These are phyloP conservation scores for Auricularia sp. DNA, from an alignment of 768 basidiomycete genomes.

Conservation along the genomic window DNA sequence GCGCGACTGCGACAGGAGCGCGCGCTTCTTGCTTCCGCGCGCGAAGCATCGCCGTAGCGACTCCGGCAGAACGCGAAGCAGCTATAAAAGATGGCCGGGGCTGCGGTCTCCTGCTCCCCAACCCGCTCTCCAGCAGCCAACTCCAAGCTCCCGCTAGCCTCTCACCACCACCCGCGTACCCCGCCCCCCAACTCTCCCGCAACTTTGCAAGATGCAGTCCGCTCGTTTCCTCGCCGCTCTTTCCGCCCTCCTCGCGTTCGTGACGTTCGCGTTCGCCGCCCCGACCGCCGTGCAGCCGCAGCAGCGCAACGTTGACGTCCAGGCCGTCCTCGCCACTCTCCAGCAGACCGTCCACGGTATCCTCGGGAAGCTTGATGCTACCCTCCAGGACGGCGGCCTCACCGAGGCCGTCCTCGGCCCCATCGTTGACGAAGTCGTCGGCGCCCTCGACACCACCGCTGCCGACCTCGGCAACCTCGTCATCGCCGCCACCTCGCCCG, in stretches of 20 bases:
- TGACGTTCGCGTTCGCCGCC: neutral
- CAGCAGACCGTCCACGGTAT: neutral
- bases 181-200: neutral
- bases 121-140: neutral
- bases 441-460: neutral
- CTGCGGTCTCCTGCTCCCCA: neutral
- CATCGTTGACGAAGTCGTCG: neutral
- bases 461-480: constrained; percentile 1
- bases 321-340: neutral
- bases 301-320: neutral
- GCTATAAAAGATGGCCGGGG: neutral
- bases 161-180: neutral
- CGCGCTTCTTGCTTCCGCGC: no score
- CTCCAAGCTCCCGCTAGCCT: neutral
- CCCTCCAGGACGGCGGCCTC: neutral
- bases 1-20: no score
- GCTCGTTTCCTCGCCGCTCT: constrained; percentile 2
- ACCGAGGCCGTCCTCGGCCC: neutral
- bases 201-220: neutral
- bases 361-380: neutral
- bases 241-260: neutral
- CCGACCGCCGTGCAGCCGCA: neutral
- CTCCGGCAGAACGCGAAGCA: neutral
- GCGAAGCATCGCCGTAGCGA: neutral
- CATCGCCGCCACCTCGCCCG: neutral